Conservation (phyloP, 495 filamentous ascomycete species). For the Neurospora sp. region DNA sequence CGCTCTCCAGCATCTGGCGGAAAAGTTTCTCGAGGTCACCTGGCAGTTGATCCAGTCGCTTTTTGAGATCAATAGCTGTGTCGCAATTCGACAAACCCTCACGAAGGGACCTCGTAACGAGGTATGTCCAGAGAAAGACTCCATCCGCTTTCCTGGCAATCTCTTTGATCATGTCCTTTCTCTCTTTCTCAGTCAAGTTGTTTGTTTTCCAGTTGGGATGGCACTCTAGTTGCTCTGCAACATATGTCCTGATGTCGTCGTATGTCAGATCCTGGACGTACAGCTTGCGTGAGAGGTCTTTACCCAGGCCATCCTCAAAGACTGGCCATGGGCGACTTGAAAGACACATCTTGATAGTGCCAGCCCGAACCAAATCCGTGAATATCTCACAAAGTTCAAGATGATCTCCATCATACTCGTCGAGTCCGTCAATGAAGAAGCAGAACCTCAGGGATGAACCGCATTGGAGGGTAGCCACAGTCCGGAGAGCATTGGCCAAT, state of each 20-base stretch:
- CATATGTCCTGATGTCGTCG: constrained; percentile 23
- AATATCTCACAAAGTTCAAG: constrained; percentile 4
- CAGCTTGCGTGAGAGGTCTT: background rate
- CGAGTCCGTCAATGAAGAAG: constrained; percentile 21
- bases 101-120: constrained; percentile 12
- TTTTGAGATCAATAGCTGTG: constrained; percentile 4
- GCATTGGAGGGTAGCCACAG: background rate
- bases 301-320: constrained; percentile 32
- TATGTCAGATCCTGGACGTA: constrained; percentile 17
- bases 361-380: background rate
- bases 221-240: constrained; percentile 9
- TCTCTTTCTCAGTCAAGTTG: background rate
- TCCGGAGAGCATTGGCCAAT: background rate
- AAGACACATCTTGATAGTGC: constrained; percentile 37
- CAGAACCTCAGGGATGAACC: constrained; percentile 5
- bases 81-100: constrained; percentile 18
- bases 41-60: background rate
- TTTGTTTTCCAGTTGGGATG: constrained; percentile 5
- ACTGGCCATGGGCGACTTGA: constrained; percentile 40
- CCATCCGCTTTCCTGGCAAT: constrained; percentile 26
- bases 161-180: constrained; percentile 9
- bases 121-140: constrained; percentile 34
- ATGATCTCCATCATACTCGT: constrained; percentile 15
- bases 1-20: background rate
- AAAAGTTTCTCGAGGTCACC: background rate